Conservation (phyloP, 495 filamentous ascomycete genomes). For the Pyrenula aspistea region DNA sequence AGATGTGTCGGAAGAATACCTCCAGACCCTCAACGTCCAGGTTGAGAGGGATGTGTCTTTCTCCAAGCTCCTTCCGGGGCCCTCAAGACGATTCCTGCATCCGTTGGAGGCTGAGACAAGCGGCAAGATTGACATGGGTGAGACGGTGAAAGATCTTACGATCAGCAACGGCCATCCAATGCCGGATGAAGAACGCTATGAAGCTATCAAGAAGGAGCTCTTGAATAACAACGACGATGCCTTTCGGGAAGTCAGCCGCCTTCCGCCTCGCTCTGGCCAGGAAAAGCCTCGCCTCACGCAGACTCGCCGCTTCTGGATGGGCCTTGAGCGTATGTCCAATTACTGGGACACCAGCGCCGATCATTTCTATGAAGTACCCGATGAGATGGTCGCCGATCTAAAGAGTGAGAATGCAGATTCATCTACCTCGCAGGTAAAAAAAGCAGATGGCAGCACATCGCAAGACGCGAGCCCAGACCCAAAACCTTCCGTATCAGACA, state of each 20-base stretch:
- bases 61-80: conserved; percentile 30
- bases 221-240: conserved; percentile 42
- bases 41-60: conserved; percentile 29
- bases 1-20: conserved; percentile 35
- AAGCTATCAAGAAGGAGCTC: conserved; percentile 35
- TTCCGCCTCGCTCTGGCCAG: conserved; percentile 25
- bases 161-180: conserved; percentile 38
- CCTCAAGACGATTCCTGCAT: conserved; percentile 24
- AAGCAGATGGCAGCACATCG: conserved; percentile 1
- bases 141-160: not conserved
- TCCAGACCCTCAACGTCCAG: conserved; percentile 40
- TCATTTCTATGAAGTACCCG: conserved; percentile 33
- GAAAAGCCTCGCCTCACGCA: conserved; percentile 36
- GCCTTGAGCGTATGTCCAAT: conserved; percentile 43
- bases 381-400: conserved; percentile 7
- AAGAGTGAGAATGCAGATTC: not conserved
- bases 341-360: conserved; percentile 55
- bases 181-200: conserved; percentile 35
- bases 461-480: not conserved
- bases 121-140: not conserved
- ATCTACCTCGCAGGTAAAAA: not conserved
- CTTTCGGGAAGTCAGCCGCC: conserved; percentile 37
- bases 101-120: conserved; percentile 10
- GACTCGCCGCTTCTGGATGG: conserved; percentile 48
- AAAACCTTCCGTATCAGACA: not conserved